A percentile compares a stretch with the other conserved stretches of the same genome.
Conservation (phyloP, 2,329 filamentous ascomycete genomes). For the Rhexocercosporidium sp. region DNA sequence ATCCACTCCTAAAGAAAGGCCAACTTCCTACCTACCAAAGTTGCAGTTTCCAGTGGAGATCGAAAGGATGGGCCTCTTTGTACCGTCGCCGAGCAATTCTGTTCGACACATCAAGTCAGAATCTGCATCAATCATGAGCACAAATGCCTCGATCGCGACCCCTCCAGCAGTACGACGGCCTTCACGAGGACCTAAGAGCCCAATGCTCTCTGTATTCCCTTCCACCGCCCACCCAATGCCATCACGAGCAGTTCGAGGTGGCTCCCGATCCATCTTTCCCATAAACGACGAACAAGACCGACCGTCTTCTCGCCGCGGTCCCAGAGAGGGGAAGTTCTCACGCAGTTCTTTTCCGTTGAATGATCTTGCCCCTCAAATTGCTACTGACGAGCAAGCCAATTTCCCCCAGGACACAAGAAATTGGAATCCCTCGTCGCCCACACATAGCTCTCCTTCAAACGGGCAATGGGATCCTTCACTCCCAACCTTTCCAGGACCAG, state of each 20-base stretch:
- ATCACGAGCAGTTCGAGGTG: constrained; percentile 19
- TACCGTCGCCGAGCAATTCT: constrained; percentile 16
- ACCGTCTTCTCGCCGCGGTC: constrained; percentile 15
- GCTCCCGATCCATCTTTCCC: constrained; percentile 26
- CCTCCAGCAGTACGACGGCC: neutral
- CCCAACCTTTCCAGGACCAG: constrained; percentile 5
- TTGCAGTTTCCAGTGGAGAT: constrained; percentile 26
- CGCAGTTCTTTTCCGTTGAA: constrained; percentile 18
- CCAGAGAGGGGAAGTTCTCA: constrained; percentile 10
- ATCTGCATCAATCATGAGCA: constrained; percentile 22
- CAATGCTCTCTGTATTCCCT: constrained; percentile 9
- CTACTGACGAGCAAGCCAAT: constrained; percentile 4
- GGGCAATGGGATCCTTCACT: constrained; percentile 3
- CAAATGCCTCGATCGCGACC: constrained; percentile 11
- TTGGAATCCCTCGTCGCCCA: constrained; percentile 23
- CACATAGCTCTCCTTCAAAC: constrained; percentile 24
- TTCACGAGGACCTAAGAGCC: constrained; percentile 3
- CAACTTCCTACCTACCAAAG: constrained; percentile 31
- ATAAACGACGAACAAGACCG: constrained; percentile 12
- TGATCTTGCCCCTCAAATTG: constrained; percentile 16
- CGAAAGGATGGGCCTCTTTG: constrained; percentile 15
- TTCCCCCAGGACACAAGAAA: constrained; percentile 26
- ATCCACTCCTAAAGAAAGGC: constrained; percentile 25
- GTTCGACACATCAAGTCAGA: constrained; percentile 24
- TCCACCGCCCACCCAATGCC: neutral